Evolutionary conservation across 345 rosid species (phyloP).

Genomic region (Viola odorata): DNA sequence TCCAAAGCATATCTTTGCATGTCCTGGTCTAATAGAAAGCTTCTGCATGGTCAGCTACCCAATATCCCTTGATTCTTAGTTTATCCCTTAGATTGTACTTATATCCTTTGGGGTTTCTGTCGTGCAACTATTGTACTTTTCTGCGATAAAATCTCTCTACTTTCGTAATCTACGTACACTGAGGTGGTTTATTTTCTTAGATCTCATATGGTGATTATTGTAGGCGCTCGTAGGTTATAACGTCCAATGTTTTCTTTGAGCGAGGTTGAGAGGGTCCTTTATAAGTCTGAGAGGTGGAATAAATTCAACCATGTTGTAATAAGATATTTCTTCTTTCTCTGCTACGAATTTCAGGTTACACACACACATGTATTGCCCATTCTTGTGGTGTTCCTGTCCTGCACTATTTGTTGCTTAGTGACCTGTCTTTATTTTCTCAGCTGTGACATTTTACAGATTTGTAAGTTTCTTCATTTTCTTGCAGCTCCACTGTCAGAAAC

Average conservation of each 20-base stretch:
- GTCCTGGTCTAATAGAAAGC: neutral
- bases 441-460: neutral
- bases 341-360: too few species aligned
- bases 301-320: too few species aligned
- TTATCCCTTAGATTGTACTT: neutral
- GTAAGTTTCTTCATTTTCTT: conserved; percentile 17
- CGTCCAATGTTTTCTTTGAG: too few species aligned
- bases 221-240: too few species aligned
- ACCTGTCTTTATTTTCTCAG: neutral
- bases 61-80: neutral
- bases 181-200: too few species aligned
- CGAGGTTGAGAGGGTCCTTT: too few species aligned
- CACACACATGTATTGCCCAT: too few species aligned
- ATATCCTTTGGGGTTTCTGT: neutral
- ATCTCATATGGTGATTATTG: too few species aligned
- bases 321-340: too few species aligned
- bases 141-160: too few species aligned
- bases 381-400: neutral
- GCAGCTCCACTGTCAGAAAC: conserved; percentile 88
- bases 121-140: neutral
- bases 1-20: neutral
- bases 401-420: neutral
- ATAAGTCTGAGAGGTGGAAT: too few species aligned
- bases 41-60: neutral
- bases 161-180: too few species aligned